Evolutionary conservation across 176 grass and related monocot genomes (phyloP), one percentile per base, ranked within the genome.

Genomic region (Chloris gayana): DNA sequence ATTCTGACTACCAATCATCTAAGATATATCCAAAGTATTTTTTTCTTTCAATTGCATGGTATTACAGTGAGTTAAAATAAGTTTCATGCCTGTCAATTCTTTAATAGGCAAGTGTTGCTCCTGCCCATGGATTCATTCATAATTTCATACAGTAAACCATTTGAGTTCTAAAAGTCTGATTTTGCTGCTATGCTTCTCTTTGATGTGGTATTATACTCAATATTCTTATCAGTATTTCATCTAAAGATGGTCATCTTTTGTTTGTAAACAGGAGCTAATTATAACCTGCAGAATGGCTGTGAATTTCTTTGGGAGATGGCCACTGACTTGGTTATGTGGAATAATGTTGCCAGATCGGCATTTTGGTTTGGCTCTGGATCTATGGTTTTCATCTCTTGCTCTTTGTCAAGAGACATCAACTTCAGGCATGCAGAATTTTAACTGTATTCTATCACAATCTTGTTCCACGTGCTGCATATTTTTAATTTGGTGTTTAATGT

Each of bases 301-400:
- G 83, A 83, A 79, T 51, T 67, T 63, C 54, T 91, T 29, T 73
- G 60, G 30, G 83, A 87, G 58, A 70, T 46, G 45, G 67, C 89
- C 45, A n/a, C 84, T 11, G 92, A 91, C 39, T 87, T 91, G 22
- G 82, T 94, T 60, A 94, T 91, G 92, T 94, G 92, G 89, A 85
- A 84, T 27, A 88, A 91, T 84, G 76, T 82, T 59, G 86, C 83
- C 13, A 94, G 78, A 87, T 89, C 92, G 34, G 67, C 89, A 19
- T 85, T 94, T 64, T 94, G 92, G 92, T 94, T 94, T 44, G 92
- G 92, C 46, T 34, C 88, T 33, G 89, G 86, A 38, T 89, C 89
- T 12, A 88, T 91, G 69, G 74, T 94, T 73, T 89, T 94, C 35
- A 41, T 91, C 26, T 91, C 91, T 63, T 84, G 86, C 73, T 89